phyloP scores from a whole-genome alignment of 768 basidiomycete genomes.

The Royoungia palumana region DNA sequence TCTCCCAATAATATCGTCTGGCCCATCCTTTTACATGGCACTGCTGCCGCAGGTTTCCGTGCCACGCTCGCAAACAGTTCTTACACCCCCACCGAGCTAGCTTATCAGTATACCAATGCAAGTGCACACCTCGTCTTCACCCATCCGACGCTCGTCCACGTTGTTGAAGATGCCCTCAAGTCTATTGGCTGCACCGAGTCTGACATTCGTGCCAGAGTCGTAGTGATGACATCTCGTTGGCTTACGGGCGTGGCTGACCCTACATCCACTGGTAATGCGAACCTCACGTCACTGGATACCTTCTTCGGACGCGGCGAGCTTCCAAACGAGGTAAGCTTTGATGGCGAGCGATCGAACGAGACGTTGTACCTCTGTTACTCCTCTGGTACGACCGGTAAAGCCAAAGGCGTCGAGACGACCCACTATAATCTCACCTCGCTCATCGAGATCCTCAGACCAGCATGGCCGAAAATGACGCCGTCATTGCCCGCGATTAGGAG shows the following conservation, averaged over 20 bases:
- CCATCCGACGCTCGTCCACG: conserved; percentile 55
- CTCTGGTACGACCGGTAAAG: conserved; percentile 71
- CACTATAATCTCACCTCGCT: conserved; percentile 67
- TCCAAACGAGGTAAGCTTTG: conserved; percentile 50
- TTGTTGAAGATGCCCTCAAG: conserved; percentile 57
- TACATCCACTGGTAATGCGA: conserved; percentile 33
- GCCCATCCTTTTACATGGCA: conserved; percentile 43
- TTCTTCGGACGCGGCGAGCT: conserved; percentile 51
- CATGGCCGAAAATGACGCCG: conserved; percentile 43
- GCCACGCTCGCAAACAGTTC: conserved; percentile 72
- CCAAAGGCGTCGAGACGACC: conserved; percentile 71
- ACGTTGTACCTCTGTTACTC: conserved; percentile 65
- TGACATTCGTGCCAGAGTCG: conserved; percentile 51
- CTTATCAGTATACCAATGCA: conserved; percentile 68
- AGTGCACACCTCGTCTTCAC: conserved; percentile 60
- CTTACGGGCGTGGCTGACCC: conserved; percentile 26
- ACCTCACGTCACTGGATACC: conserved; percentile 42
- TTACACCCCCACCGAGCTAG: conserved; percentile 67
- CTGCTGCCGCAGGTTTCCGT: conserved; percentile 62
- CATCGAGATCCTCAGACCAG: conserved; percentile 45
- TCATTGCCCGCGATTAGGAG: conserved; percentile 8
- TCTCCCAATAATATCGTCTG: conserved; percentile 67
- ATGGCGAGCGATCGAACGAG: conserved; percentile 50
- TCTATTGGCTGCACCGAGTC: conserved; percentile 42
- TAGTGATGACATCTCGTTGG: conserved; percentile 56